Evolutionary conservation across 306 rosid genomes (phyloP).

Genomic region (Fragaria ananassa): DNA sequence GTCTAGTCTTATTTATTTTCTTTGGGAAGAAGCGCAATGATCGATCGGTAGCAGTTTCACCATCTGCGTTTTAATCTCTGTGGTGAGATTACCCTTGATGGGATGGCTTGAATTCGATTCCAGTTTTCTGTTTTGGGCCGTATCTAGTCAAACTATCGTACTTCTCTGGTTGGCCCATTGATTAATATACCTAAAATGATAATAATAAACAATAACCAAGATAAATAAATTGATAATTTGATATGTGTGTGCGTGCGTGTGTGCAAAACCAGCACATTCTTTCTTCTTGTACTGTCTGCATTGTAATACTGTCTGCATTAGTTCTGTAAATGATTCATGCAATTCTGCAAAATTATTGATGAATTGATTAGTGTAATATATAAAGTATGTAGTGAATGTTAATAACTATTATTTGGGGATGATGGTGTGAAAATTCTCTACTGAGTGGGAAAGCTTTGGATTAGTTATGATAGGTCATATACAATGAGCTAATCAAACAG

Average conservation of each 20-base stretch:
- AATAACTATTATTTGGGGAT: neutral
- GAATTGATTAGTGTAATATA: neutral
- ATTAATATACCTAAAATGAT: neutral
- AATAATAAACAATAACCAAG: neutral
- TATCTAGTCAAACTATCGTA: constrained; percentile 8
- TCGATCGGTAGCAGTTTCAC: constrained; percentile 27
- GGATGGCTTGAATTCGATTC: constrained; percentile 4
- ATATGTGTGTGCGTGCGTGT: neutral
- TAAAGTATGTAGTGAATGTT: neutral
- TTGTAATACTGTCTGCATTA: neutral
- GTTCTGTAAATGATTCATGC: neutral
- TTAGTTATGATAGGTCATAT: neutral
- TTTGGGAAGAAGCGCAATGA: constrained; percentile 35
- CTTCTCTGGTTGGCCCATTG: constrained; percentile 12
- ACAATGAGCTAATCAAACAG: neutral
- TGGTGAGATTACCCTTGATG: constrained; percentile 19
- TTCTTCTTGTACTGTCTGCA: neutral
- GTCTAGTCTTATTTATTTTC: neutral
- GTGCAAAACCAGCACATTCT: neutral
- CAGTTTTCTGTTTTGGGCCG: constrained; percentile 1
- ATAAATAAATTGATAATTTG: neutral
- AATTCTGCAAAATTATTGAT: neutral
- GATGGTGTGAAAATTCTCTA: neutral
- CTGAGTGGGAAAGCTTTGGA: neutral
- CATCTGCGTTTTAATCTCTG: neutral